Evolutionary conservation across 2,329 filamentous ascomycete species (phyloP).

Genomic region (Verticillium alfalfae): DNA sequence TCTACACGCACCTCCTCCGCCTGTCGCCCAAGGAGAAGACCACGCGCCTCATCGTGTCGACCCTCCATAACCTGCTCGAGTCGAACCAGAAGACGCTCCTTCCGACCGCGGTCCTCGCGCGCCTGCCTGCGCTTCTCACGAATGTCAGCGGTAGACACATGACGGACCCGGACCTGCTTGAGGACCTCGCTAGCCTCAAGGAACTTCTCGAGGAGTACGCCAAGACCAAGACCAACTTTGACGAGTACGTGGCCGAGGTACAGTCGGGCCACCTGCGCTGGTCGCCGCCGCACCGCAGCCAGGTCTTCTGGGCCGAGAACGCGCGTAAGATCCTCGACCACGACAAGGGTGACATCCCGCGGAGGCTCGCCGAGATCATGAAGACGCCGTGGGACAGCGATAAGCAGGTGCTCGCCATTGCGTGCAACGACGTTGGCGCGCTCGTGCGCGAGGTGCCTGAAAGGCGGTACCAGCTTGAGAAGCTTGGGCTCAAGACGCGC

Average conservation of each 20-base stretch:
- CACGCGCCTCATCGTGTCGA: conserved; percentile 83
- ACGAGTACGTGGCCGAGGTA: conserved; percentile 85
- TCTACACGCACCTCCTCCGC: conserved; percentile 88
- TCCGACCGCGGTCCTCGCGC: conserved; percentile 79
- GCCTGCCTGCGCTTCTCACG: conserved; percentile 64
- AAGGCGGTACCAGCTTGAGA: conserved; percentile 74
- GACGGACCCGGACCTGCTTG: conserved; percentile 58
- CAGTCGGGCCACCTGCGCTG: conserved; percentile 83
- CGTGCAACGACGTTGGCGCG: conserved; percentile 85
- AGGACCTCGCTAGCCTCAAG: conserved; percentile 56
- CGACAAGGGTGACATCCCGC: conserved; percentile 71
- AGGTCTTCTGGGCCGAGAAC: conserved; percentile 88
- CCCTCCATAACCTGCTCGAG: conserved; percentile 77
- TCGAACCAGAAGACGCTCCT: conserved; percentile 67
- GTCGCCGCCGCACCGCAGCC: conserved; percentile 85
- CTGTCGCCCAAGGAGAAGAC: conserved; percentile 98
- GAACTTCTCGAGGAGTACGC: conserved; percentile 63
- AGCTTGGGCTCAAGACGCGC: conserved; percentile 74
- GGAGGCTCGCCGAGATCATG: conserved; percentile 81
- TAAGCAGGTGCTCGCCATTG: conserved; percentile 85
- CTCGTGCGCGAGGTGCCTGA: conserved; percentile 87
- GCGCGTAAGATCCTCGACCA: conserved; percentile 80
- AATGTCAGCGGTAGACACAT: conserved; percentile 59
- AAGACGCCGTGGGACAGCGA: conserved; percentile 69
- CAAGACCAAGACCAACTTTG: conserved; percentile 70